Base-by-base conservation (phyloP, 257 asterid genomes). In the Osmanthus fragrans region DNA sequence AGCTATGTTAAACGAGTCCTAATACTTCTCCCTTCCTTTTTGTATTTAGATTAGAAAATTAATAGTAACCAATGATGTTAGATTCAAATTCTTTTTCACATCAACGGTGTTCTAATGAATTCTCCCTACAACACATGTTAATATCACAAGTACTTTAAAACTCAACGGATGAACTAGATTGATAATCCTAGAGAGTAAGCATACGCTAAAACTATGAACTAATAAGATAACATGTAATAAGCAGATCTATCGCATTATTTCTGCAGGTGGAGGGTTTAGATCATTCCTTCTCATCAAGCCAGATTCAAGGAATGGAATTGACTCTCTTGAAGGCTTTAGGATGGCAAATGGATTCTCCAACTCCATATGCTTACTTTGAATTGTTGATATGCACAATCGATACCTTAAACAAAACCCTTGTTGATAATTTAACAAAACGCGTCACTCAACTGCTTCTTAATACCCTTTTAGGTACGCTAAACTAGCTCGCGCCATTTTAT, bases 221-320 rank as follows among this genome's bases (percentile, higher is more conserved):
- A 7, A 37, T 37, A 37, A 7, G 42, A 37, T 8, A 37, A 2
- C 10, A 37, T 42, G 51, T 11, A 42, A 12, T 42, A 11, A 42
- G 5, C 51, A 42, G n/a, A 47, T 47, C 19, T 4, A 7, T 47
- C 7, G n/a, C 16, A 42, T 72, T 58, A 37, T 58, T 27, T 23
- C 13, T 32, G 36, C 82, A 90, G 92, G 73, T 58, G 82, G 94
- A 88, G 54, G 90, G 83, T 76, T 15, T 75, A 27, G 88, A 88
- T 34, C 75, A 80, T 75, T 80, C 47, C 4, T 92, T 86, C 71
- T 79, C 80, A 49, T 72, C 90, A 18, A 69, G 23, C 56, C 60
- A 76, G 68, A 82, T 91, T 29, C 89, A 84, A 71, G 23, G 82
- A 25, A 91, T 89, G 98, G 98, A 94, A 72, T 66, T 92, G 76